phyloP scores from a whole-genome alignment of 768 basidiomycete genomes.

The Leccinum longicurvipes region DNA sequence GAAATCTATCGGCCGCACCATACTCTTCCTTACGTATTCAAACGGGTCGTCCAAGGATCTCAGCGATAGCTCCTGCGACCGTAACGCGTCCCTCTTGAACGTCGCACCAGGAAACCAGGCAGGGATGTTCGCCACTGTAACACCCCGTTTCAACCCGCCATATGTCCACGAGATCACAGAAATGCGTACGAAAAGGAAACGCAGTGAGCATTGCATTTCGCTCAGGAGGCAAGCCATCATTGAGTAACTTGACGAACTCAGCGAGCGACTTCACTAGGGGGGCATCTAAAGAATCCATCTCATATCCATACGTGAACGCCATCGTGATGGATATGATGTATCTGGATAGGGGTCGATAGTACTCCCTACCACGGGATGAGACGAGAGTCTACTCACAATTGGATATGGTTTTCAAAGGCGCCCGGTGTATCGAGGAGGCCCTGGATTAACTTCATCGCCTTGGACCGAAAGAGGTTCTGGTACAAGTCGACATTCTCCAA shows the following conservation, averaged over 20 bases:
- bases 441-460: slow-evolving; percentile 16
- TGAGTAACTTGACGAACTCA: slow-evolving; percentile 23
- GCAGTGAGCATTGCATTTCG: slow-evolving; percentile 26
- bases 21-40: slow-evolving; percentile 25
- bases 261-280: slow-evolving; percentile 26
- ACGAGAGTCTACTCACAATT: slow-evolving; percentile 10
- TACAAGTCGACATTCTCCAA: slow-evolving; percentile 16
- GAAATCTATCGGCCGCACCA: slow-evolving; percentile 16
- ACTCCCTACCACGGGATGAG: neutral
- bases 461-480: slow-evolving; percentile 23
- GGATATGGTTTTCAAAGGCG: slow-evolving; percentile 26
- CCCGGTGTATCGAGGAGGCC: slow-evolving; percentile 22
- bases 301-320: slow-evolving; percentile 30
- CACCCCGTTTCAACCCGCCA: slow-evolving; percentile 1
- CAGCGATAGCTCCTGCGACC: slow-evolving; percentile 26
- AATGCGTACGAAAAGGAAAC: slow-evolving; percentile 28
- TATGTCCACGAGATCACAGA: neutral
- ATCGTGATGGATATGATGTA: slow-evolving; percentile 33
- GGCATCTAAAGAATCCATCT: slow-evolving; percentile 24
- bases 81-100: slow-evolving; percentile 27
- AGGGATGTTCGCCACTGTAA: slow-evolving; percentile 26
- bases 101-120: slow-evolving; percentile 30
- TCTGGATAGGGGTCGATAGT: slow-evolving; percentile 9
- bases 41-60: slow-evolving; percentile 25
- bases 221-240: slow-evolving; percentile 23